Conservation (phyloP, 225 moss, liverwort and hornwort species). For the Asterella californica region DNA sequence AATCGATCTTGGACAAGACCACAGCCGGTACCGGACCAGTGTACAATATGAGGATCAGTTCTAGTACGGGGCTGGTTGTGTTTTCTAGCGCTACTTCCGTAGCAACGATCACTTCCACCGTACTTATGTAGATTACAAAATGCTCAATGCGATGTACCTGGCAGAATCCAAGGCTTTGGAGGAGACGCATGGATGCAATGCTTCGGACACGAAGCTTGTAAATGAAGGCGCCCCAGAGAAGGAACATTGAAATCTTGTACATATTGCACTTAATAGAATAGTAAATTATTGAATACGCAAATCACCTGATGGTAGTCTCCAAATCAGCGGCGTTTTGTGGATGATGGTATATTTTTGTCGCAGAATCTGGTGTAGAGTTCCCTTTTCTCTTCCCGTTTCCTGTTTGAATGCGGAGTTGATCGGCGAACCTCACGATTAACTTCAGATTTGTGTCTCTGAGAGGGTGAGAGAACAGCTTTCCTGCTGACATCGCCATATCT, state of each 20-base stretch:
- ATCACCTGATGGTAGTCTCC: background rate
- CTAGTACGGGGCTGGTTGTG: background rate
- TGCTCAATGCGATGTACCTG: background rate
- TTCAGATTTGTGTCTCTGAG: no score
- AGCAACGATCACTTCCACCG: background rate
- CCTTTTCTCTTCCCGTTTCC: no score
- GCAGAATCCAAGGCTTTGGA: constrained; percentile 6
- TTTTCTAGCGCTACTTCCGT: background rate
- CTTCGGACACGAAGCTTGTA: constrained; percentile 10
- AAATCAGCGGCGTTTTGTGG: background rate
- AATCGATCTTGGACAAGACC: background rate
- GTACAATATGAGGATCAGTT: background rate
- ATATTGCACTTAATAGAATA: constrained; percentile 11
- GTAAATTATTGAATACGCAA: background rate
- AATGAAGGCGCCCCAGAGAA: constrained; percentile 16
- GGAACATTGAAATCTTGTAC: background rate
- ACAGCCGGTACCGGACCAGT: background rate
- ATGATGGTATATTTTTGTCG: background rate
- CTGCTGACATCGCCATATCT: background rate
- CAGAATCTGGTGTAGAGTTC: background rate
- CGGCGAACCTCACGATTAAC: no score
- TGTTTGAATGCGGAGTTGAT: background rate
- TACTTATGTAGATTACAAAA: background rate
- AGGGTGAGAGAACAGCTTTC: background rate
- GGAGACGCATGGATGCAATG: constrained; percentile 19